Conservation (phyloP, 192 early-diverging fungal species). For the Haplosporangium gracile region DNA sequence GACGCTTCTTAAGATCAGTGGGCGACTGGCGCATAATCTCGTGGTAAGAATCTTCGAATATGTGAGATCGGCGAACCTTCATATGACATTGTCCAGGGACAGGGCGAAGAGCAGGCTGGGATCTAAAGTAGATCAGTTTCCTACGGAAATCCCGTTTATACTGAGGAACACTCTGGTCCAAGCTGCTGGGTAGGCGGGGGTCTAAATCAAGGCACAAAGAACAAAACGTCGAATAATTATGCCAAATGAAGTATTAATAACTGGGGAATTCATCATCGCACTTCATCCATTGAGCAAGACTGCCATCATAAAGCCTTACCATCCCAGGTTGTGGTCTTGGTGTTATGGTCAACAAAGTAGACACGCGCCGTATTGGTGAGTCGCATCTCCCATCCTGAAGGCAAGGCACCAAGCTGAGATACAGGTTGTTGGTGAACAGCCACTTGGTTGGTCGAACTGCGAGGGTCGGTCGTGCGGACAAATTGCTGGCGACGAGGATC, state of each 20-base stretch:
- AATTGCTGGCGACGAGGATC: constrained; percentile 83
- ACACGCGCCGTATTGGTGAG: constrained; percentile 93
- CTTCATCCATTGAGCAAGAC: background rate
- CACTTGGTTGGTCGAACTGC: constrained; percentile 67
- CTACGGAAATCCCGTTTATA: constrained; percentile 99
- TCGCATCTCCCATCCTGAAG: constrained; percentile 99
- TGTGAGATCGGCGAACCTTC: constrained; percentile 86
- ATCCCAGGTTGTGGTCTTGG: constrained; percentile 99
- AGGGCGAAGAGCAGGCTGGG: constrained; percentile 90
- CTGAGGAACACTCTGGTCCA: constrained; percentile 94
- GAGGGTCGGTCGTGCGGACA: constrained; percentile 65
- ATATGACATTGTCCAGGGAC: constrained; percentile 94
- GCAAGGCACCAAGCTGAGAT: constrained; percentile 87
- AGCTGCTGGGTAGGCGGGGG: constrained; percentile 83
- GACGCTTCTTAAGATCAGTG: constrained; percentile 92
- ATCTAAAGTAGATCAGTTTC: constrained; percentile 97
- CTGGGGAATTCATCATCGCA: too few species aligned
- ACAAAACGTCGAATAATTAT: background rate
- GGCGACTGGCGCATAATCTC: constrained; percentile 95
- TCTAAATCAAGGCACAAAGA: too few species aligned
- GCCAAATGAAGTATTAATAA: too few species aligned
- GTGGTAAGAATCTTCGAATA: constrained; percentile 97
- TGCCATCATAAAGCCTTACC: constrained; percentile 56
- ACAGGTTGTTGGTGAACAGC: constrained; percentile 78
- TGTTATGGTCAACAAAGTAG: constrained; percentile 99